Conservation (phyloP, 2,329 filamentous ascomycete species). For the Drechslerella dactyloides region DNA sequence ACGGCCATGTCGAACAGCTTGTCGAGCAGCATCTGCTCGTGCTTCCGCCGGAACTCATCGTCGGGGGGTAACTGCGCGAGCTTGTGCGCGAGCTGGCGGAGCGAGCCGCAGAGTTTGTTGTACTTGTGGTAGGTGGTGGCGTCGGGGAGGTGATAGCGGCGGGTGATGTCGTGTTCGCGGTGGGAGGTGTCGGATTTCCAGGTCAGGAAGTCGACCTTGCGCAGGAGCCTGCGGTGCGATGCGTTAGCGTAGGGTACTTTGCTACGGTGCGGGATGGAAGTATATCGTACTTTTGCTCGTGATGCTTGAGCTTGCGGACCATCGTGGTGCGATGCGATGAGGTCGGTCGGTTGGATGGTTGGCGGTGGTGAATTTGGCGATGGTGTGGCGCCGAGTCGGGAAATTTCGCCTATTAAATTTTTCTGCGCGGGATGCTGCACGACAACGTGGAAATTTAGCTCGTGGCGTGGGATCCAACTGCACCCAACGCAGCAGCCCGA, state of each 20-base stretch:
- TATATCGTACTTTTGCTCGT: slow-evolving; percentile 76
- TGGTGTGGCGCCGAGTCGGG: slow-evolving; percentile 1
- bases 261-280: slow-evolving; percentile 3
- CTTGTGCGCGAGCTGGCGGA: slow-evolving; percentile 87
- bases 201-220: slow-evolving; percentile 90
- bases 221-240: slow-evolving; percentile 67
- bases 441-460: slow-evolving; percentile 16
- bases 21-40: slow-evolving; percentile 84
- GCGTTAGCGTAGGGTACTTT: slow-evolving; percentile 11
- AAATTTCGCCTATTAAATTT: slow-evolving; percentile 21
- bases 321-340: slow-evolving; percentile 62
- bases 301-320: slow-evolving; percentile 95
- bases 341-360: slow-evolving; percentile 9
- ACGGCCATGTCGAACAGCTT: slow-evolving; percentile 95
- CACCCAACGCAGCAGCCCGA: slow-evolving; percentile 8
- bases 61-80: slow-evolving; percentile 81
- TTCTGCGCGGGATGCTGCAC: no score
- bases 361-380: slow-evolving; percentile 1
- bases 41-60: slow-evolving; percentile 77
- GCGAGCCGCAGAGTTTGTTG: slow-evolving; percentile 73
- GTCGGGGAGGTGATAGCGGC: slow-evolving; percentile 90
- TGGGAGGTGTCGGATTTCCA: slow-evolving; percentile 89
- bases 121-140: slow-evolving; percentile 80
- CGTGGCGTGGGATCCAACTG: no score
- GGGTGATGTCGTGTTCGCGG: slow-evolving; percentile 77